phyloP scores from a whole-genome alignment of 1,139 yeast genomes.

The Suhomyces terraborum region DNA sequence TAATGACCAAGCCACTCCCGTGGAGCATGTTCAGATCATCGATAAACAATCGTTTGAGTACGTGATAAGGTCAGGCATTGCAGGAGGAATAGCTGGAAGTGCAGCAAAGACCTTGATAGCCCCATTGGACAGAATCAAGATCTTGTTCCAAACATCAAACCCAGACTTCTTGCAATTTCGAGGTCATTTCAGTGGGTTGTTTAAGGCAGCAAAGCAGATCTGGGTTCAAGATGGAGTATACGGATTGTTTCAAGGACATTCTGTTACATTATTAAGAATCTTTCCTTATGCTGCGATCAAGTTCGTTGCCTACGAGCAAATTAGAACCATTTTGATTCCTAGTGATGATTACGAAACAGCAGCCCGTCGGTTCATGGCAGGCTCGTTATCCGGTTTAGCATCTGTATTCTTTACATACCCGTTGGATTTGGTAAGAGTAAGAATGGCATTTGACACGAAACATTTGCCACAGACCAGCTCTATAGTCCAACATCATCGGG shows the following conservation, averaged over 20 bases:
- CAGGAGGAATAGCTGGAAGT: constrained; percentile 96
- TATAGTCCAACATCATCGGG: constrained; percentile 32
- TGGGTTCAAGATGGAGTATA: constrained; percentile 67
- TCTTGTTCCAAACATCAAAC: constrained; percentile 90
- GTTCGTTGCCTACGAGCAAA: constrained; percentile 96
- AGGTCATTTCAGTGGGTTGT: constrained; percentile 77
- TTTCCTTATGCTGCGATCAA: constrained; percentile 98
- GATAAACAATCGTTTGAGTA: constrained; percentile 79
- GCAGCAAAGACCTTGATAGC: constrained; percentile 95
- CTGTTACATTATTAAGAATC: constrained; percentile 84
- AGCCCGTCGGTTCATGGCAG: constrained; percentile 77
- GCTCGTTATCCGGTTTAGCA: constrained; percentile 84
- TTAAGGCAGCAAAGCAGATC: constrained; percentile 70
- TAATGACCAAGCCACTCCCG: constrained; percentile 35
- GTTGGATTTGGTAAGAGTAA: constrained; percentile 81
- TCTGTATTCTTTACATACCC: constrained; percentile 93
- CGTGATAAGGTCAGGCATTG: constrained; percentile 78
- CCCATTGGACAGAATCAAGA: constrained; percentile 92
- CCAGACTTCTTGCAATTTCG: constrained; percentile 82
- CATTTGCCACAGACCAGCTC: constrained; percentile 22
- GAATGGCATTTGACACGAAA: constrained; percentile 83
- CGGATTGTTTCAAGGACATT: constrained; percentile 94
- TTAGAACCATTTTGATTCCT: constrained; percentile 78
- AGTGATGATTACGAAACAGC: constrained; percentile 74
- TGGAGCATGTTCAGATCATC: constrained; percentile 27